A percentile compares a stretch with the other conserved stretches of the same genome.
These are phyloP conservation scores for Fusarium sp. DNA, from an alignment of 2,329 filamentous ascomycete species.

Conservation along the genomic window DNA sequence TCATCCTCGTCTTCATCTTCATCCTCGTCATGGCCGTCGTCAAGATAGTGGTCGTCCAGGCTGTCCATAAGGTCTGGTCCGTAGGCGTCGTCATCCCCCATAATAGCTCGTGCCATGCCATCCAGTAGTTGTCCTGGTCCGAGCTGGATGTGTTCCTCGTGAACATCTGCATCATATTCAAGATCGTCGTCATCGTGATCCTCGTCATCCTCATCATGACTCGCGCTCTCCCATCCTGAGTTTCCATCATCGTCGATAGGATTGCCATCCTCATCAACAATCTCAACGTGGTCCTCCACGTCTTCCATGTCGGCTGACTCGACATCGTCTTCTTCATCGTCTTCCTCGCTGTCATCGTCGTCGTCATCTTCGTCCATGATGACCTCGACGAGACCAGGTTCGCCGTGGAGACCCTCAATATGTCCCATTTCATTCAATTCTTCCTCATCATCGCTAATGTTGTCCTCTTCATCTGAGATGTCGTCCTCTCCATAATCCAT, in stretches of 20 bases:
- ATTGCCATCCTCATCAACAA: constrained; percentile 73
- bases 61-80: constrained; percentile 65
- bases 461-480: constrained; percentile 83
- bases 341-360: constrained; percentile 71
- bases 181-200: constrained; percentile 65
- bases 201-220: constrained; percentile 66
- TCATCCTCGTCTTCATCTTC: constrained; percentile 74
- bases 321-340: constrained; percentile 62
- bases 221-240: constrained; percentile 71
- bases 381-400: constrained; percentile 75
- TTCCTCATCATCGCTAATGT: constrained; percentile 91
- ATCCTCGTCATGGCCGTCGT: constrained; percentile 71
- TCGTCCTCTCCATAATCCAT: constrained; percentile 92
- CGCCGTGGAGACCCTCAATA: constrained; percentile 79
- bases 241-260: constrained; percentile 69
- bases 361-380: constrained; percentile 83
- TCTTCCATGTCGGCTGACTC: constrained; percentile 62
- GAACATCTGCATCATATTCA: constrained; percentile 67
- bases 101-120: constrained; percentile 67
- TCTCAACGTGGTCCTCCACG: constrained; percentile 65
- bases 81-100: constrained; percentile 62
- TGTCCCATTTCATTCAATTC: constrained; percentile 85
- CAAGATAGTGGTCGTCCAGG: constrained; percentile 64
- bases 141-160: constrained; percentile 63
- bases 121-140: constrained; percentile 60